phyloP scores from a whole-genome alignment of 345 rosid genomes.

The Camelina neglecta region DNA sequence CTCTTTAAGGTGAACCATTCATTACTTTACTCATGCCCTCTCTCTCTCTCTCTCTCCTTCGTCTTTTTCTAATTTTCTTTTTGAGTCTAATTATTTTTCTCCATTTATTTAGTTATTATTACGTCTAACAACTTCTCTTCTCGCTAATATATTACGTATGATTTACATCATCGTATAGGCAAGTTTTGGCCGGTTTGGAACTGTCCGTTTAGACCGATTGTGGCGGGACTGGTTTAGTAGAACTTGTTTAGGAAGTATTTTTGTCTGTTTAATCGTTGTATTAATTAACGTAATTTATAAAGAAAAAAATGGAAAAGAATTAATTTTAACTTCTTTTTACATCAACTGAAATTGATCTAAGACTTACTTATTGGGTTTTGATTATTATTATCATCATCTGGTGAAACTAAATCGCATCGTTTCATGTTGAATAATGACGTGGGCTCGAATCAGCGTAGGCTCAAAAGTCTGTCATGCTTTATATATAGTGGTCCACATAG shows the following conservation, averaged over 20 bases:
- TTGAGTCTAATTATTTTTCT: not conserved
- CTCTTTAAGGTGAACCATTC: conserved; percentile 37
- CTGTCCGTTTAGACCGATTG: not conserved
- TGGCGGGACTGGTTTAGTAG: not conserved
- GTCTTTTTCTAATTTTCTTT: not conserved
- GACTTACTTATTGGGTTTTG: conserved; percentile 2
- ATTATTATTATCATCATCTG: not conserved
- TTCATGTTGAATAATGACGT: not conserved
- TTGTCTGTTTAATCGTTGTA: not conserved
- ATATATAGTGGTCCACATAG: not conserved
- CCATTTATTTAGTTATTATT: conserved; percentile 4
- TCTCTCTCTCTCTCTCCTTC: conserved; percentile 9
- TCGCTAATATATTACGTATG: conserved; percentile 23
- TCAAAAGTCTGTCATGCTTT: conserved; percentile 30
- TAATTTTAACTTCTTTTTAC: not conserved
- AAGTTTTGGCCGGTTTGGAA: conserved; percentile 8
- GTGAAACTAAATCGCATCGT: not conserved
- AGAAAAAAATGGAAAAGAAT: not conserved
- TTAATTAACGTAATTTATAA: not conserved
- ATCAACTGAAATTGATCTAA: not conserved
- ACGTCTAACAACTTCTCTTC: conserved; percentile 11
- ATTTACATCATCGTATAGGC: conserved; percentile 31
- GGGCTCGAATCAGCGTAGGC: conserved; percentile 3
- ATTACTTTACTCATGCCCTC: conserved; percentile 43
- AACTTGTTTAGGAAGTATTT: not conserved